Percentiles rank a stretch among this genome's conserved stretches.
Evolutionary conservation across 116 monocot species (phyloP).

Genomic region (Dioscorea cayenensis): DNA sequence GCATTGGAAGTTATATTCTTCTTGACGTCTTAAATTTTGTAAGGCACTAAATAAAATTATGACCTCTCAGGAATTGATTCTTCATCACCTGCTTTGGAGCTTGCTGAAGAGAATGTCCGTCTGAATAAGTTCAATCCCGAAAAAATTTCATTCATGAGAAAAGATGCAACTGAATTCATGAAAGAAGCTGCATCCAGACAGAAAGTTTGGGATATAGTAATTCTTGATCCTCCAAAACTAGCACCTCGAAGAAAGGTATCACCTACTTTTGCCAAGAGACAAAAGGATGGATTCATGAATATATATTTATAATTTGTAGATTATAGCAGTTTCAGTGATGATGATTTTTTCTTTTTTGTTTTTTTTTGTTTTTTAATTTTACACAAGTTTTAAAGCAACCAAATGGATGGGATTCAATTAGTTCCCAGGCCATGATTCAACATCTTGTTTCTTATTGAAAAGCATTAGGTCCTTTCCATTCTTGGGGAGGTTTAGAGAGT

Average conservation of each 20-base stretch:
- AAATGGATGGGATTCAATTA: too few relatives aligned
- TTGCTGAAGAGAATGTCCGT: conserved; percentile 83
- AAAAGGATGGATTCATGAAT: too few relatives aligned
- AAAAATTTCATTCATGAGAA: conserved; percentile 71
- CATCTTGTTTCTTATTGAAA: too few relatives aligned
- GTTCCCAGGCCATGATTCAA: too few relatives aligned
- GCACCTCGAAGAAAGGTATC: conserved; percentile 82
- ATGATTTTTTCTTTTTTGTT: too few relatives aligned
- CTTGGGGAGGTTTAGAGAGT: too few relatives aligned
- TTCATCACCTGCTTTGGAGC: conserved; percentile 78
- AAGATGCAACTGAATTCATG: conserved; percentile 91
- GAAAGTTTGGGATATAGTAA: conserved; percentile 79
- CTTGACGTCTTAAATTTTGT: not conserved
- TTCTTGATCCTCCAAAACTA: conserved; percentile 94
- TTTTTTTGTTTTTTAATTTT: too few relatives aligned
- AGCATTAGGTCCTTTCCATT: too few relatives aligned
- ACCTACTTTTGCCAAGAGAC: too few relatives aligned
- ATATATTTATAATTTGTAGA: too few relatives aligned
- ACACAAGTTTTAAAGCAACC: too few relatives aligned
- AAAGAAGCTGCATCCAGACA: conserved; percentile 62
- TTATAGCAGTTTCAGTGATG: too few relatives aligned
- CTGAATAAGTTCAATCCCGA: conserved; percentile 63
- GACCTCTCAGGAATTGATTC: conserved; percentile 76
- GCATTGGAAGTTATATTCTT: not conserved
- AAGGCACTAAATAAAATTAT: not conserved